Base-by-base conservation (phyloP, 345 rosid genomes). In the Citropsis articulata region DNA sequence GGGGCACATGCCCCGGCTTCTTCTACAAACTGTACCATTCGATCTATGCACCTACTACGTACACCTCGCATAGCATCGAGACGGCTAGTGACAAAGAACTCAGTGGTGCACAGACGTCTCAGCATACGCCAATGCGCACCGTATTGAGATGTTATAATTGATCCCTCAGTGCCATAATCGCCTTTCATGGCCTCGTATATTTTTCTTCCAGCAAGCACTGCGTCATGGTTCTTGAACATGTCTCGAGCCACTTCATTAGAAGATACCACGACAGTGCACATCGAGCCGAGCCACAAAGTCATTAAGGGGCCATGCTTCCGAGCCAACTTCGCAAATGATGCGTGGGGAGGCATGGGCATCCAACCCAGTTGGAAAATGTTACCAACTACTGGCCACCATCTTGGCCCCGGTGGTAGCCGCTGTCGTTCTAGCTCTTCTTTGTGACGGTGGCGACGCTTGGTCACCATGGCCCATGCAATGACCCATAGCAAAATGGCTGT, bases 101-200 rank as follows among this genome's bases (percentile, higher is more conserved):
- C 90, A 33, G 86, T 85, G 61, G 88, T 90, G 80, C 88, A 85
- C 0, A 94, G 77, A 12, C 98, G 86, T 66, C 97, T 78, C 14
- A 92, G 53, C 90, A 92, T 87, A 22, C 95, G 85, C 97, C 98
- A 94, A 38, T 91, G 88, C 0, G 92, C 72, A 13, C 98, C 98
- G 35, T 92, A 94, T 71, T 91, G 97, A 36, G 97, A 76, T 2
- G 95, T 94, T 73, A 94, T 90, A 1, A 92, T 73, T 0, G 95
- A 92, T 5, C 94, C 93, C 22, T 89, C 92, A 9, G 83, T 77
- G 6, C 95, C 85, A 25, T 81, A 19, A 4, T 82, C 69, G 12
- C 90, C 92, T 83, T 86, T 94, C 90, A 94, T 94, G 27, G 95
- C 85, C 82, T 92, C 97, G 48, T 94, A 94, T 7, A 94, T 88